Evolutionary conservation across 2,329 filamentous ascomycete genomes (phyloP), one percentile per base, ranked within the genome.

Genomic region (Fusarium xyrophilum): DNA sequence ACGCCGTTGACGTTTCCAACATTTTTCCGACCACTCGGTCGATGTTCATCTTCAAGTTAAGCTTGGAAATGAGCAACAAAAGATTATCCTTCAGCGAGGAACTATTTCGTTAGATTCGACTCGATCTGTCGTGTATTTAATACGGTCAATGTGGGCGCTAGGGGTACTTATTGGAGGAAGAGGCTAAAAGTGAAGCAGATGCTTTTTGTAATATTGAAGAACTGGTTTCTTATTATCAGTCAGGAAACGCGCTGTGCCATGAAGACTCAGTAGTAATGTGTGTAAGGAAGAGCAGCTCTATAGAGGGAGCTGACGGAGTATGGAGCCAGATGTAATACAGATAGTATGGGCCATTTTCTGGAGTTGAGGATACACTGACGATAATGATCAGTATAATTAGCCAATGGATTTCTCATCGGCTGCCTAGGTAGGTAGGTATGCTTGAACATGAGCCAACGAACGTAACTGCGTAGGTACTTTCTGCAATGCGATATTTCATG

Each of bases 181-280:
- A 55, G 63, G 59, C 60, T 56, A 51, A 62, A 68, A 52, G 68
- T 56, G 64, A 69, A 60, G 52, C 66, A 66, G 56, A 63, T 67
- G 69, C 61, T 71, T 75, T 64, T 62, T 74, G 70, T 75, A 73
- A 75, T 73, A 70, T 66, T 72, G 74, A 39, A 63, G 72, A 68
- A 76, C 60, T 76, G 75, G 72, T 62, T 76, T 71, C 65, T 70
- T 71, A 66, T 60, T 63, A 65, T 66, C 54, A 67, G 54, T 56
- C 56, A 55, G 54, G 56, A 60, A 21, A 54, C 39, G 43, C 21
- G 27, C 35, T 27, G 33, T 54, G 40, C n/a, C 23, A 39, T 53
- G 21, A 33, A 35, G 30, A 47, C 21, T 59, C 23, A 32, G 28
- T n/a, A 53, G 56, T 44, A 47, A 47, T 44, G 21, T 55, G 57